These are phyloP conservation scores for Spathaspora jeffriesii DNA, from an alignment of 1,139 yeast genomes.

Conservation along the genomic window DNA sequence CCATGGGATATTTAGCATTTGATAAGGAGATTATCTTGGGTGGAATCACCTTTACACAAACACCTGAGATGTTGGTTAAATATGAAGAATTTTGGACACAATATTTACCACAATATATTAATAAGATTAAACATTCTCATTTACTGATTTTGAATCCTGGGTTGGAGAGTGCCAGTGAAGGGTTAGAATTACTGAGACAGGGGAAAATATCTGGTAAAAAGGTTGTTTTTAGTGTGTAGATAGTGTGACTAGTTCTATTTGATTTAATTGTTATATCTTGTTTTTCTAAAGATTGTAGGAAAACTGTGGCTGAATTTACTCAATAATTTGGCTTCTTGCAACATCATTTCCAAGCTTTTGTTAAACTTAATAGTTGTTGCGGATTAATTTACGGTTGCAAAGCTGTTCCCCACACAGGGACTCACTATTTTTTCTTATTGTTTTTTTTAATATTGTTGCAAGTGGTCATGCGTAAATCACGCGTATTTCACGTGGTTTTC, in stretches of 20 bases:
- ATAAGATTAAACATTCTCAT: constrained; percentile 19
- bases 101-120: constrained; percentile 18
- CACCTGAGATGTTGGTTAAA: constrained; percentile 9
- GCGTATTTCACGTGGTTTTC: too few species aligned
- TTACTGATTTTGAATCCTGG: constrained; percentile 27
- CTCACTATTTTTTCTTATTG: too few species aligned
- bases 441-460: too few species aligned
- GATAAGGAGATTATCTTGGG: constrained; percentile 12
- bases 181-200: constrained; percentile 23
- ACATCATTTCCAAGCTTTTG: too few species aligned
- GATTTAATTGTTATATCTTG: neutral
- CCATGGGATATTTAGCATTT: constrained; percentile 14
- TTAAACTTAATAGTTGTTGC: too few species aligned
- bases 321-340: too few species aligned
- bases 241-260: neutral
- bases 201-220: constrained; percentile 27
- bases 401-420: too few species aligned
- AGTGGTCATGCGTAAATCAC: too few species aligned
- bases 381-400: too few species aligned
- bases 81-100: constrained; percentile 19
- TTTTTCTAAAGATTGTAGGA: too few species aligned
- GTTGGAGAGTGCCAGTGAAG: constrained; percentile 26
- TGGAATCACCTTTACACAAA: constrained; percentile 4
- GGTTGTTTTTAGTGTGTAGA: constrained; percentile 19
- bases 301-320: too few species aligned